These are phyloP conservation scores for Metrosideros polymorpha DNA, from an alignment of 441 rosid species.

Conservation along the genomic window DNA sequence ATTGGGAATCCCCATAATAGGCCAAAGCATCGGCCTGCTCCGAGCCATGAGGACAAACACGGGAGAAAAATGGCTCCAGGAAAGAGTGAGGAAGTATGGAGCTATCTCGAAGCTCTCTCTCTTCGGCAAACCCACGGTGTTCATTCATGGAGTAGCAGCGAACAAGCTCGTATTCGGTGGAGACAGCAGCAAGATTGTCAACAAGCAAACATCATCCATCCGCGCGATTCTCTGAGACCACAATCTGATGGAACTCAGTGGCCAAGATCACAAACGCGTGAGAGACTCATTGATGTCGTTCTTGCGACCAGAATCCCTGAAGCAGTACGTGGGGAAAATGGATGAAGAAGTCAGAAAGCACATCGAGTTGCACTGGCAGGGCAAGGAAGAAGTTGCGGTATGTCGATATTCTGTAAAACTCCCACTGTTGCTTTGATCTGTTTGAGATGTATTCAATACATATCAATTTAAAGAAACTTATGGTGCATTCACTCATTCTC, in stretches of 20 bases:
- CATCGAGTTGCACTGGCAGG: constrained; percentile 18
- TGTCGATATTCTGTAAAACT: background rate
- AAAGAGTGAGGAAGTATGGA: constrained; percentile 23
- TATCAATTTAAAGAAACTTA: background rate
- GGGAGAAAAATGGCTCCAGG: constrained; percentile 18
- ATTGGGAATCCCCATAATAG: constrained; percentile 17
- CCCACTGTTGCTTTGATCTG: background rate
- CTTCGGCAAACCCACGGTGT: constrained; percentile 19
- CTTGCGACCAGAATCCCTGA: constrained; percentile 28
- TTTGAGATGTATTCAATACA: background rate
- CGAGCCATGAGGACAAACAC: constrained; percentile 18
- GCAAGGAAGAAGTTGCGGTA: constrained; percentile 14
- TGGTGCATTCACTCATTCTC: background rate
- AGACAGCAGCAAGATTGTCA: background rate
- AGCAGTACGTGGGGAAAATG: constrained; percentile 19
- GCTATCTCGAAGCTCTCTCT: constrained; percentile 22
- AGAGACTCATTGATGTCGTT: constrained; percentile 27
- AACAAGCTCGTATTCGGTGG: constrained; percentile 28
- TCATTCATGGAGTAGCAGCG: constrained; percentile 26
- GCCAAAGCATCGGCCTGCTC: constrained; percentile 20
- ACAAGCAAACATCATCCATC: constrained; percentile 15
- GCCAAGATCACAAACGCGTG: constrained; percentile 24
- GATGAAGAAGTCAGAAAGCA: constrained; percentile 17
- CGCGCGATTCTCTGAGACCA: constrained; percentile 13
- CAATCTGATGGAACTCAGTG: constrained; percentile 20